Percentiles rank a stretch among this genome's conserved stretches.
phyloP scores from a whole-genome alignment of 2,329 filamentous ascomycete species.

The Penicillium sp. region DNA sequence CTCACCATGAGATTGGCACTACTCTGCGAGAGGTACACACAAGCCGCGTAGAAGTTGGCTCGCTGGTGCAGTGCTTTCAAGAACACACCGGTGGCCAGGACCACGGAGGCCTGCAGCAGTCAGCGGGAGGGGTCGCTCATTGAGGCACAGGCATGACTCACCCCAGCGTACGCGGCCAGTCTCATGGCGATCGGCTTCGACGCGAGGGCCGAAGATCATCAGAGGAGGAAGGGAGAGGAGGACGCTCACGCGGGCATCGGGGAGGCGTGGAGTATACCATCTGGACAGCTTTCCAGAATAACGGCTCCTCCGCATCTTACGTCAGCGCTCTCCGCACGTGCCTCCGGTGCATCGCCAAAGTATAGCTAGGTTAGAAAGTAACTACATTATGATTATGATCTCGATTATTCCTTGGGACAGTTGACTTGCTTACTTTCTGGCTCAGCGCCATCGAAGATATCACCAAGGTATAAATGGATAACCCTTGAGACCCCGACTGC shows the following conservation, averaged over 20 bases:
- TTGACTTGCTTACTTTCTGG: no score
- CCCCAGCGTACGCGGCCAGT: conserved; percentile 53
- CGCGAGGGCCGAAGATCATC: conserved; percentile 30
- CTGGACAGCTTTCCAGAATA: conserved; percentile 29
- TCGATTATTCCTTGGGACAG: no score
- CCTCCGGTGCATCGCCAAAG: conserved; percentile 3
- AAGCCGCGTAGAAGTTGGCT: conserved; percentile 97
- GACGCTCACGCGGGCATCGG: conserved; percentile 8
- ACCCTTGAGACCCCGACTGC: no score
- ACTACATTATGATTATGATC: no score
- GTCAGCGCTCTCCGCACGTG: conserved; percentile 23
- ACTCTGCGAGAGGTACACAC: conserved; percentile 93
- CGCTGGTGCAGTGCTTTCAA: conserved; percentile 90
- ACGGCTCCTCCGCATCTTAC: conserved; percentile 29
- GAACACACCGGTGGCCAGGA: conserved; percentile 78
- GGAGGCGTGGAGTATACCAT: conserved; percentile 20
- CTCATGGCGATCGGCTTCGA: conserved; percentile 41
- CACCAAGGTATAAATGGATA: no score
- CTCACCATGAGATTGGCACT: conserved; percentile 88
- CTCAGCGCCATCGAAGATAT: no score
- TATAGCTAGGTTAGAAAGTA: no score
- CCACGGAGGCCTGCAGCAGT: conserved; percentile 65
- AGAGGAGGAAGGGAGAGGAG: conserved; percentile 9
- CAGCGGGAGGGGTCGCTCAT: conserved; percentile 6
- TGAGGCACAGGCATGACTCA: conserved; percentile 33